These are phyloP conservation scores for Crithidia expoeki DNA, from an alignment of 208 protist genomes.

Conservation along the genomic window DNA sequence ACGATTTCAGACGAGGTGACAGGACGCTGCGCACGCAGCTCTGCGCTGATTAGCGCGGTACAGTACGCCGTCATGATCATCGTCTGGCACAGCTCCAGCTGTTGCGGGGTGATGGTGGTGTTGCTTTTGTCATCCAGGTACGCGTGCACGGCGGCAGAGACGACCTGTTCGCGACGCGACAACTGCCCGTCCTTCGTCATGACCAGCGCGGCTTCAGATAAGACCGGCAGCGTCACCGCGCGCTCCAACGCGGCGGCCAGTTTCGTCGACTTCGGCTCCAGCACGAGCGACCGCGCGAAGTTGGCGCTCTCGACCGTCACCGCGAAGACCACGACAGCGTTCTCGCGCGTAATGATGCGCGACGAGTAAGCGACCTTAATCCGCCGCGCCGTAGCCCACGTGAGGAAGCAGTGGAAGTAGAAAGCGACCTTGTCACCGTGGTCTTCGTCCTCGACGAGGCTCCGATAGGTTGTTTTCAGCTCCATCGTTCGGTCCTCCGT, in stretches of 20 bases:
- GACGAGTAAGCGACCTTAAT: conserved; percentile 87
- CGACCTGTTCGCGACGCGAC: conserved; percentile 67
- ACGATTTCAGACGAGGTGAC: conserved; percentile 34
- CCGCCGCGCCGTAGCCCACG: conserved; percentile 65
- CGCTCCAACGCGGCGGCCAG: conserved; percentile 57
- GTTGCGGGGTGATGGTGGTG: conserved; percentile 23
- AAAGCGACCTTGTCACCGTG: conserved; percentile 64
- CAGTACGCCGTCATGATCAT: conserved; percentile 71
- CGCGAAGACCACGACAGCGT: conserved; percentile 83
- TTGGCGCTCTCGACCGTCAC: conserved; percentile 63
- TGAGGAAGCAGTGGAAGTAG: conserved; percentile 82
- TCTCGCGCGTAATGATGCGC: conserved; percentile 83
- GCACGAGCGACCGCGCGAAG: conserved; percentile 64
- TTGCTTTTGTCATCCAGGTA: conserved; percentile 41
- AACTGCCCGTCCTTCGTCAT: conserved; percentile 52
- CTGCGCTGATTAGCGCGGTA: conserved; percentile 40
- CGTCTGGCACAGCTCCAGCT: conserved; percentile 65
- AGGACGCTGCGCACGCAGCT: conserved; percentile 66
- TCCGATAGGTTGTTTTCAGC: conserved; percentile 56
- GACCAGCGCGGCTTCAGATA: conserved; percentile 41
- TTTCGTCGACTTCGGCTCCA: conserved; percentile 44
- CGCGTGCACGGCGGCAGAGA: conserved; percentile 62
- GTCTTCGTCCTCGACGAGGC: conserved; percentile 72
- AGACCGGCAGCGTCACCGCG: conserved; percentile 39
- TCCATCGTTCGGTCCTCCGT: conserved; percentile 31